Conservation (phyloP, 805 yeast species). For the Candida silvatica region DNA sequence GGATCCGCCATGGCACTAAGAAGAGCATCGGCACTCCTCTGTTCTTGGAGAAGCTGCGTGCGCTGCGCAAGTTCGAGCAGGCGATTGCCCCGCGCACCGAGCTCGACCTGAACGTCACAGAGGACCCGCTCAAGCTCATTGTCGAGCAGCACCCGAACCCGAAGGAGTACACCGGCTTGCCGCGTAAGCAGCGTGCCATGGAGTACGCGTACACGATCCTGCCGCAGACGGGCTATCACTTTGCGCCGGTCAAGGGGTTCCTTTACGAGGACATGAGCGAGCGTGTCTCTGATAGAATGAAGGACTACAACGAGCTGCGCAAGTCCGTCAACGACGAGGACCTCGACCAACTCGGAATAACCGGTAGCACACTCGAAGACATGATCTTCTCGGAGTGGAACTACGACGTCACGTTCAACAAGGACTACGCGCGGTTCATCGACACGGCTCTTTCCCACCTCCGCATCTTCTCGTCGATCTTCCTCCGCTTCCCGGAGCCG, state of each 20-base stretch:
- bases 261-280: neutral
- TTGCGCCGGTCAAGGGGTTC: neutral
- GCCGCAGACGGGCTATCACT: neutral
- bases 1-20: too few relatives aligned
- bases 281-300: too few relatives aligned
- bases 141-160: neutral
- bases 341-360: constrained; percentile 12
- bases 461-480: constrained; percentile 18
- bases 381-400: constrained; percentile 12
- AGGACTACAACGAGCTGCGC: constrained; percentile 11
- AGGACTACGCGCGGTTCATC: constrained; percentile 17
- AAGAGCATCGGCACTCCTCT: too few relatives aligned
- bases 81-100: too few relatives aligned
- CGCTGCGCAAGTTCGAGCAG: too few relatives aligned
- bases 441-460: constrained; percentile 17
- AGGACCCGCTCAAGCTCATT: neutral
- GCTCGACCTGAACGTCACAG: too few relatives aligned
- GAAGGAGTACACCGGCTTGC: neutral
- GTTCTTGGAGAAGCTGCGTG: too few relatives aligned
- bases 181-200: neutral
- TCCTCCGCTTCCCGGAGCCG: constrained; percentile 10
- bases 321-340: constrained; percentile 16
- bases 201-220: neutral
- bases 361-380: constrained; percentile 16
- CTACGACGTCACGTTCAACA: constrained; percentile 16